Evolutionary conservation across 306 rosid genomes (phyloP).

Genomic region (Quercus engelmannii): DNA sequence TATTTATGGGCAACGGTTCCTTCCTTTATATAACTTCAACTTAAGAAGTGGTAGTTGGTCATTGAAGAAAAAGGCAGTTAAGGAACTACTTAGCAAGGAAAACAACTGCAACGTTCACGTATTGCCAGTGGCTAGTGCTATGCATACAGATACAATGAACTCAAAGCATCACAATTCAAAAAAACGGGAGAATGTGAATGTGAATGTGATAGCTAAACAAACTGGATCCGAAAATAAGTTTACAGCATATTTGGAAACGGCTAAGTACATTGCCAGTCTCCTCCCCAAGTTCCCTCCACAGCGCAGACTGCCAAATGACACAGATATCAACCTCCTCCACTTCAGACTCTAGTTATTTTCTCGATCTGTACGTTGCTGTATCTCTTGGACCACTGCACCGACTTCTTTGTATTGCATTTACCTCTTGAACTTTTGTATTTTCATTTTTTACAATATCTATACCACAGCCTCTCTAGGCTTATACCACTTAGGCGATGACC

Average conservation of each 20-base stretch:
- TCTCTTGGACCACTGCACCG: too few relatives aligned
- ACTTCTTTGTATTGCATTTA: too few relatives aligned
- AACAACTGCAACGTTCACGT: conserved; percentile 13
- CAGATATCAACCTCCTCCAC: conserved; percentile 34
- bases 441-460: too few relatives aligned
- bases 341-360: conserved; percentile 45
- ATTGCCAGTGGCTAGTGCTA: conserved; percentile 6
- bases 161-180: background rate
- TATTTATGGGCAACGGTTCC: conserved; percentile 67
- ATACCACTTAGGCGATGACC: too few relatives aligned
- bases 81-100: conserved; percentile 30
- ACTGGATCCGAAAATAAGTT: conserved; percentile 15
- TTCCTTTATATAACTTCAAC: conserved; percentile 59
- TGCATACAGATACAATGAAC: background rate
- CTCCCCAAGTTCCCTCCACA: conserved; percentile 62
- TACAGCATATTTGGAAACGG: conserved; percentile 34
- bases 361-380: too few relatives aligned
- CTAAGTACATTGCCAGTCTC: conserved; percentile 39
- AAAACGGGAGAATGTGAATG: background rate
- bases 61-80: conserved; percentile 37
- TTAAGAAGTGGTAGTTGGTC: conserved; percentile 63
- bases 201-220: conserved; percentile 23
- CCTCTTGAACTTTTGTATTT: too few relatives aligned
- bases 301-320: conserved; percentile 33
- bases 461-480: too few relatives aligned